These are phyloP conservation scores for Aureobasidium sp. DNA, from an alignment of 2,329 filamentous ascomycete species.

Conservation along the genomic window DNA sequence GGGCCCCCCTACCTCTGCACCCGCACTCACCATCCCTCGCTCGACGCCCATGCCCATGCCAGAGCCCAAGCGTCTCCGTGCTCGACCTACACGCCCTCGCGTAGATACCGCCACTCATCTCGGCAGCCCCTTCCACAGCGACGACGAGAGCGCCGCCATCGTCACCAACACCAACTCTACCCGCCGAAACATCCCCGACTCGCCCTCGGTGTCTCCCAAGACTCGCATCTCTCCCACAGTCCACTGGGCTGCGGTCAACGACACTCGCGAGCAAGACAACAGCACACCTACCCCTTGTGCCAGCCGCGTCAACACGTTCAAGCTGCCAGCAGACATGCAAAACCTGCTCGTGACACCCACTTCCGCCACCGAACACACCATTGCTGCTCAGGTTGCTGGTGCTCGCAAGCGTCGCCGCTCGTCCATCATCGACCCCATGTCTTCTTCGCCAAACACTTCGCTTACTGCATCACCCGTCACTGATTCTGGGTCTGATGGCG, in stretches of 20 bases:
- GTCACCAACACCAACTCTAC: neutral
- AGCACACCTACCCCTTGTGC: neutral
- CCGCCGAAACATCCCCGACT: constrained; percentile 16
- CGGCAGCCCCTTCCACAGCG: neutral
- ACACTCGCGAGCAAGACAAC: neutral
- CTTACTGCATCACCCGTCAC: neutral
- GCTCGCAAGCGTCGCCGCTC: neutral
- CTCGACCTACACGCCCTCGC: constrained; percentile 17
- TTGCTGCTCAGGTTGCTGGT: neutral
- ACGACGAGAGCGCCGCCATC: neutral
- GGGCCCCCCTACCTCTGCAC: neutral
- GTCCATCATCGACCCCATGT: neutral
- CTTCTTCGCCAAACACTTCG: neutral
- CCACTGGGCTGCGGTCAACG: constrained; percentile 26
- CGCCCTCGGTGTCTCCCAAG: constrained; percentile 27
- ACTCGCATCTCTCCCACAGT: constrained; percentile 16
- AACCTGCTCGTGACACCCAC: constrained; percentile 8
- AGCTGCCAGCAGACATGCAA: neutral
- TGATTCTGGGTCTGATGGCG: neutral
- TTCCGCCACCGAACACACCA: neutral
- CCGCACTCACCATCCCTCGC: constrained; percentile 18
- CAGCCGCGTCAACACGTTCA: neutral
- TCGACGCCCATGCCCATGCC: constrained; percentile 17
- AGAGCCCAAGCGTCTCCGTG: constrained; percentile 12
- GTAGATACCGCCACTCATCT: constrained; percentile 20